Percentiles rank a stretch among this genome's conserved stretches.
These are phyloP conservation scores for Thuidium tamariscinum DNA, from an alignment of 225 moss, liverwort and hornwort genomes.

Conservation along the genomic window DNA sequence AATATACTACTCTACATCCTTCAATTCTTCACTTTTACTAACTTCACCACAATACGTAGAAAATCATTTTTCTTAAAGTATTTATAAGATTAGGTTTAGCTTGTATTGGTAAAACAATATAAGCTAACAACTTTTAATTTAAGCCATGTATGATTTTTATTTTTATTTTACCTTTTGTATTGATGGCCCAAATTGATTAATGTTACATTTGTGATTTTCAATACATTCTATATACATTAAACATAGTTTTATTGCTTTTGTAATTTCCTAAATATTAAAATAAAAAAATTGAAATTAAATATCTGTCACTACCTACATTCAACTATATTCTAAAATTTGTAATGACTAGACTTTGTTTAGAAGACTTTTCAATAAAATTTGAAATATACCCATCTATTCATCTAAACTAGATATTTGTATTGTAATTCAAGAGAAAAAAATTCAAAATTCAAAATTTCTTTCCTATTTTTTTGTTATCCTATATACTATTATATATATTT, in stretches of 20 bases:
- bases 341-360: accelerated
- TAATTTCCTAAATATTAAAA: not conserved
- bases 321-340: not conserved
- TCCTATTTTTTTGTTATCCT: too few relatives aligned
- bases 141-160: not conserved
- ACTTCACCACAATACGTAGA: not conserved
- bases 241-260: not conserved
- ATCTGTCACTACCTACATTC: not conserved
- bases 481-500: not conserved
- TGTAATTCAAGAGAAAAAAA: not conserved
- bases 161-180: not conserved
- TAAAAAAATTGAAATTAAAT: not conserved
- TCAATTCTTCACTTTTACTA: not conserved
- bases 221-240: not conserved
- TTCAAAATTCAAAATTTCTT: accelerated
- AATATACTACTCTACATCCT: not conserved
- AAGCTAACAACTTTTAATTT: accelerated
- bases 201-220: not conserved
- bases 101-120: not conserved
- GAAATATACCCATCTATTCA: accelerated
- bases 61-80: not conserved
- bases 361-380: not conserved
- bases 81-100: not conserved
- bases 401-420: not conserved
- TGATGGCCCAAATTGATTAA: not conserved